Evolutionary conservation across 371 early-diverging fungal species (phyloP).

Genomic region (Racocetra persica): DNA sequence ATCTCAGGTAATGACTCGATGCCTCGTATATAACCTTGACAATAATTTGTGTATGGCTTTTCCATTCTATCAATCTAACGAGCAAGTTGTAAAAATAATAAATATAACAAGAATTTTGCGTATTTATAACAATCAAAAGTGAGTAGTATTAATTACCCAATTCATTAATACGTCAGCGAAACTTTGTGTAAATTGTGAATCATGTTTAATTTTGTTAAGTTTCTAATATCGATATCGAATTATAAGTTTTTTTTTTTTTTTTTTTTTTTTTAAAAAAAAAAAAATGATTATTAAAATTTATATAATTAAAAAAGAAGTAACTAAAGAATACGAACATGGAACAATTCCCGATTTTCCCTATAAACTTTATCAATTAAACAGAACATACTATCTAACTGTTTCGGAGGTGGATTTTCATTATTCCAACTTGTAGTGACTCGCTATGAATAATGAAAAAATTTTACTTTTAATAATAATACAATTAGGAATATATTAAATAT

Average conservation of each 20-base stretch:
- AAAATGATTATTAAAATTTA: background rate
- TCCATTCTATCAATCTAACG: slow-evolving; percentile 59
- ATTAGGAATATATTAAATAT: background rate
- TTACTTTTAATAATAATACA: background rate
- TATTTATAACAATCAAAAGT: background rate
- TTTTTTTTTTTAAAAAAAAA: background rate
- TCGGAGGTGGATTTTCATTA: slow-evolving; percentile 54
- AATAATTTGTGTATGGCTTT: slow-evolving; percentile 58
- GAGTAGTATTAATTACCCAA: slow-evolving; percentile 50
- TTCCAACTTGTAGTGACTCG: slow-evolving; percentile 62
- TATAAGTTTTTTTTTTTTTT: background rate
- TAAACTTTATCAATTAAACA: slow-evolving; percentile 52
- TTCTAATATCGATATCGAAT: background rate
- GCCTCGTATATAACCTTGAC: slow-evolving; percentile 51
- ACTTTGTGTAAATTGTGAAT: slow-evolving; percentile 45
- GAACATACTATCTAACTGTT: slow-evolving; percentile 58
- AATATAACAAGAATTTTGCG: background rate
- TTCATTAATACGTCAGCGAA: slow-evolving; percentile 56
- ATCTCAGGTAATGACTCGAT: slow-evolving; percentile 56
- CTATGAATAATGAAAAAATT: slow-evolving; percentile 43
- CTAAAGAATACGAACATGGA: slow-evolving; percentile 47
- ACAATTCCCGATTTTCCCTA: slow-evolving; percentile 57
- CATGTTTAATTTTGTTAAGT: background rate
- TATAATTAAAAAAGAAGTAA: background rate
- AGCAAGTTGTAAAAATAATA: background rate